A percentile compares a stretch with the other conserved stretches of the same genome.
phyloP scores from a whole-genome alignment of 305 asterid species.

The Andrographis paniculata region DNA sequence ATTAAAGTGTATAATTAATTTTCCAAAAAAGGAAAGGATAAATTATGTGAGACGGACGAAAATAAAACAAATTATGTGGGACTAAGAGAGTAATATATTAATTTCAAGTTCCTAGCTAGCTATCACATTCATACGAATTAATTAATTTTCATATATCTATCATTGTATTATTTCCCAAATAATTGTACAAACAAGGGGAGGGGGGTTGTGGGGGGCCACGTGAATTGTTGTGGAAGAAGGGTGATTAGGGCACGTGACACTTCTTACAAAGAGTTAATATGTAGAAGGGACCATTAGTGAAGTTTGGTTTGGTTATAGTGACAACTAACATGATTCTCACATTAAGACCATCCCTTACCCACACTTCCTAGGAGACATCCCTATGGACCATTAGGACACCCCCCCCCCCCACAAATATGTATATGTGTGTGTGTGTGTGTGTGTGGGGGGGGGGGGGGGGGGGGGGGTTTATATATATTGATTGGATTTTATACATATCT shows the following conservation, averaged over 20 bases:
- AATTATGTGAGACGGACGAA: too few relatives aligned
- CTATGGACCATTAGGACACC: too few relatives aligned
- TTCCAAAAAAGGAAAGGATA: too few relatives aligned
- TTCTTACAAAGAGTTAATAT: neutral
- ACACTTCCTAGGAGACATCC: constrained; percentile 39
- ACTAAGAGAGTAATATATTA: too few relatives aligned
- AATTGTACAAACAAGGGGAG: constrained; percentile 1
- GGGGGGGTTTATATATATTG: too few relatives aligned
- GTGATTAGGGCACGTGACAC: constrained; percentile 59
- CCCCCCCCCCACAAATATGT: constrained; percentile 8
- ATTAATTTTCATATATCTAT: neutral
- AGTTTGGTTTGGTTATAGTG: constrained; percentile 23
- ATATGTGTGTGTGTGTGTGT: neutral
- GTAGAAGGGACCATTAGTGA: constrained; percentile 8
- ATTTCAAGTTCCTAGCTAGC: too few relatives aligned
- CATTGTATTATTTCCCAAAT: too few relatives aligned
- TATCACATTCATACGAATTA: neutral
- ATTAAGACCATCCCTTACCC: constrained; percentile 48
- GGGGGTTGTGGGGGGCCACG: constrained; percentile 39
- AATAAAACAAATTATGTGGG: too few relatives aligned
- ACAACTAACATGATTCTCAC: constrained; percentile 62
- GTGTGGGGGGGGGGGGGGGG: too few relatives aligned
- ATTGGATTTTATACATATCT: too few relatives aligned
- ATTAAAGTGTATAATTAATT: too few relatives aligned
- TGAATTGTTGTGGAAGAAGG: constrained; percentile 46